phyloP scores from a whole-genome alignment of 1,139 yeast species.

The Hemisphaericaspora xylofermentans region DNA sequence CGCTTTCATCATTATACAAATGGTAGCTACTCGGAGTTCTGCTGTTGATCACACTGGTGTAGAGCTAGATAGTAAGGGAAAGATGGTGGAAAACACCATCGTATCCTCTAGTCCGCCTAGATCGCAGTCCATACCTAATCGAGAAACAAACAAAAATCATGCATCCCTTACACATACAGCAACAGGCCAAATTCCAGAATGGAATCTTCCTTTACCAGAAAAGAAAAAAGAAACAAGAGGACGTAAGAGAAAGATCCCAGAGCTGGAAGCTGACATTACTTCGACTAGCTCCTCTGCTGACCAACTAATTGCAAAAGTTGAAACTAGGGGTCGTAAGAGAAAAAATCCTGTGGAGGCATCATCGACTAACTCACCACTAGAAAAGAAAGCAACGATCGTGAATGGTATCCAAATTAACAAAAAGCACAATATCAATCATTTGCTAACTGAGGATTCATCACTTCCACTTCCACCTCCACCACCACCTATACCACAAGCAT shows the following conservation, averaged over 20 bases:
- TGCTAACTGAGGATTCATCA: slow-evolving; percentile 12
- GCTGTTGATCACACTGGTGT: slow-evolving; percentile 8
- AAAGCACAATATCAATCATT: slow-evolving; percentile 15
- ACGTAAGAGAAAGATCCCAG: slow-evolving; percentile 7
- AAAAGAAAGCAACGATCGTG: not conserved
- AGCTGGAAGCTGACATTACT: not conserved
- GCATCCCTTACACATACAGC: not conserved
- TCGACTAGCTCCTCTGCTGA: not conserved
- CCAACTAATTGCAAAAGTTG: slow-evolving; percentile 8
- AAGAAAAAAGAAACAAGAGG: slow-evolving; percentile 14
- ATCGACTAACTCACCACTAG: not conserved
- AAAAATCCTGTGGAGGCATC: slow-evolving; percentile 5
- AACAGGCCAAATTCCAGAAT: not conserved
- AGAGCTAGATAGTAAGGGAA: slow-evolving; percentile 15
- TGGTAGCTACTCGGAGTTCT: slow-evolving; percentile 17
- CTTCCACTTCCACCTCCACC: slow-evolving; percentile 8
- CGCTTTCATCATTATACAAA: not conserved
- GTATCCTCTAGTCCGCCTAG: not conserved
- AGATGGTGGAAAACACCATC: slow-evolving; percentile 10
- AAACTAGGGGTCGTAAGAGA: slow-evolving; percentile 15
- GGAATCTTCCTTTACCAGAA: not conserved
- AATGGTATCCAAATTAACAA: not conserved
- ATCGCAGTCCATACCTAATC: slow-evolving; percentile 4
- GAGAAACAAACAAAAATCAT: not conserved
- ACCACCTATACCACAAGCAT: not conserved